Conservation (phyloP, 2,329 filamentous ascomycete species). For the Penicillium sp. region DNA sequence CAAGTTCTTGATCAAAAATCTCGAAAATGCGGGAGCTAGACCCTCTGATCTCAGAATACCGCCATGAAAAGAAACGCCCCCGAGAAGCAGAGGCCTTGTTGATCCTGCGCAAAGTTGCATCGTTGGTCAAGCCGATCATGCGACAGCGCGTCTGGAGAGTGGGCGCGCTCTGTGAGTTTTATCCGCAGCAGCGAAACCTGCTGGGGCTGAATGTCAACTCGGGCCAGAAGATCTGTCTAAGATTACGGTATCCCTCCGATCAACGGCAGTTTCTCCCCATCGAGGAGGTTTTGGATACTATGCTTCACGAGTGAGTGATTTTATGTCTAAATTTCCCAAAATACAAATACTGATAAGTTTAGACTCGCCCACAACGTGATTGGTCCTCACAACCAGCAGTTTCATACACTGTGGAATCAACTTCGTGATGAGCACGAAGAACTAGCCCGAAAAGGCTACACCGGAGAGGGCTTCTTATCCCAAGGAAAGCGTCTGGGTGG, state of each 20-base stretch:
- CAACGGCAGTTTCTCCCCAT: conserved; percentile 73
- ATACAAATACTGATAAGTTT: conserved; percentile 10
- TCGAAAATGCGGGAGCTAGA: conserved; percentile 46
- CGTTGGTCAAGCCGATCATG: conserved; percentile 93
- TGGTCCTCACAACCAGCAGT: conserved; percentile 77
- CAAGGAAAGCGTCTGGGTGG: conserved; percentile 73
- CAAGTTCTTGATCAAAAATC: neutral
- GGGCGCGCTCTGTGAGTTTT: conserved; percentile 77
- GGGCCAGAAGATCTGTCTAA: conserved; percentile 76
- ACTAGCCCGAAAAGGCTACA: conserved; percentile 77
- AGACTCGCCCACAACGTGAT: conserved; percentile 78
- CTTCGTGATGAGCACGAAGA: conserved; percentile 80
- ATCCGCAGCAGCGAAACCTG: conserved; percentile 69
- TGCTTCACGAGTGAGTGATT: conserved; percentile 72
- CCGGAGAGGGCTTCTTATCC: conserved; percentile 82
- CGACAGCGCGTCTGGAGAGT: conserved; percentile 79
- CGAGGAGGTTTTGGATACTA: conserved; percentile 80
- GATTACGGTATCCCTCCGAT: conserved; percentile 74
- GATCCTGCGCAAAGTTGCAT: conserved; percentile 75
- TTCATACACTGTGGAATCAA: conserved; percentile 85
- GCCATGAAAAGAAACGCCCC: conserved; percentile 51
- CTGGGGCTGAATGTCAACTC: conserved; percentile 77
- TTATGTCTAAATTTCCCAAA: neutral
- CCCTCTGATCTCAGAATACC: conserved; percentile 50
- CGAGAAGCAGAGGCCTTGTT: conserved; percentile 54